These are phyloP conservation scores for Porphyra umbilicalis DNA, from an alignment of 31 red algal species.

Conservation along the genomic window DNA sequence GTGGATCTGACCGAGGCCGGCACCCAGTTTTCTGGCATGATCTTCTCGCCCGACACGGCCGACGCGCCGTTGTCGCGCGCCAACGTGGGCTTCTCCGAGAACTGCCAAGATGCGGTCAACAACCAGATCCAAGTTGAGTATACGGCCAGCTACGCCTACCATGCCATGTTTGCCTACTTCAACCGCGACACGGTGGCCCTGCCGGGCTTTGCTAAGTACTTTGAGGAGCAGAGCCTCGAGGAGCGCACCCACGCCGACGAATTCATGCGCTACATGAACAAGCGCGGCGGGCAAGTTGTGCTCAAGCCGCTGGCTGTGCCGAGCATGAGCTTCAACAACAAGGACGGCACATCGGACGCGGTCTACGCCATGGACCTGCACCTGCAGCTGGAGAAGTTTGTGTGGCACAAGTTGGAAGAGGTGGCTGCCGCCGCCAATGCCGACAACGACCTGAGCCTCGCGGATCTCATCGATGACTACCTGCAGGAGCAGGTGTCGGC, in stretches of 20 bases:
- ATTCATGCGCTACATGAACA: slow-evolving; percentile 93
- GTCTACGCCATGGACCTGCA: slow-evolving; percentile 89
- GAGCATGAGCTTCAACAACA: slow-evolving; percentile 72
- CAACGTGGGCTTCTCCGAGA: slow-evolving; percentile 25
- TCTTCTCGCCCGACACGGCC: slow-evolving; percentile 54
- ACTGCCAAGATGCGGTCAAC: slow-evolving; percentile 78
- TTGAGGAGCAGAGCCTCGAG: slow-evolving; percentile 63
- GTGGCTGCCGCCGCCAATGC: slow-evolving; percentile 62
- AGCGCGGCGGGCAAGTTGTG: slow-evolving; percentile 65
- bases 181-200: slow-evolving; percentile 90
- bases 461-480: slow-evolving; percentile 81
- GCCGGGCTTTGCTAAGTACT: slow-evolving; percentile 94
- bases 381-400: slow-evolving; percentile 94
- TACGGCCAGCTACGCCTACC: slow-evolving; percentile 88
- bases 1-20: slow-evolving; percentile 52
- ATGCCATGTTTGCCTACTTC: slow-evolving; percentile 92
- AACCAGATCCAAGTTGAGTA: slow-evolving; percentile 95
- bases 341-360: slow-evolving; percentile 77
- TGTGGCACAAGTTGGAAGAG: slow-evolving; percentile 74
- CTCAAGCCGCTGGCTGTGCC: slow-evolving; percentile 89
- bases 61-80: slow-evolving; percentile 32
- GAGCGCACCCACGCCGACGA: slow-evolving; percentile 82
- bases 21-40: slow-evolving; percentile 53
- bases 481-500: slow-evolving; percentile 71
- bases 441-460: slow-evolving; percentile 52